These are phyloP conservation scores for Cyberlindnera nakhonratchasimensis DNA, from an alignment of 805 yeast species.

Conservation along the genomic window DNA sequence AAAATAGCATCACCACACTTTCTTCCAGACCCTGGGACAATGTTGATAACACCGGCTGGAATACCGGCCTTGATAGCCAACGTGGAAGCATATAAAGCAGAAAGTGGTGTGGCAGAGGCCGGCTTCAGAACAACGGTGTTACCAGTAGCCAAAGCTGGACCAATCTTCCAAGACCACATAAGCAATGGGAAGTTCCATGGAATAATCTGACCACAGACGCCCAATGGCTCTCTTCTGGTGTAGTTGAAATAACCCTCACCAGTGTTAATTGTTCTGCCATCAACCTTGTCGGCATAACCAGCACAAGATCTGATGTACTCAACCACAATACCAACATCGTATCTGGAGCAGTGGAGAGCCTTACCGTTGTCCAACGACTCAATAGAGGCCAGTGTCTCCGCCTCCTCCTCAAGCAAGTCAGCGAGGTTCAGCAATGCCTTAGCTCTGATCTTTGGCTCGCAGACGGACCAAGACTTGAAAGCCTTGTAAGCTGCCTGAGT, in stretches of 20 bases:
- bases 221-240: constrained; percentile 61
- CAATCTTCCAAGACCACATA: constrained; percentile 67
- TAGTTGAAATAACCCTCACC: constrained; percentile 50
- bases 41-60: constrained; percentile 62
- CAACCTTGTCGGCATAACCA: constrained; percentile 51
- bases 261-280: constrained; percentile 46
- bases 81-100: constrained; percentile 54
- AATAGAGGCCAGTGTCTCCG: constrained; percentile 46
- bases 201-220: constrained; percentile 68
- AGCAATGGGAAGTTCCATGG: constrained; percentile 74
- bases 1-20: constrained; percentile 58
- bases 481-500: constrained; percentile 68
- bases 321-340: constrained; percentile 45
- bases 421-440: constrained; percentile 43
- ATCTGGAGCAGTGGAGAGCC: constrained; percentile 44
- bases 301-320: constrained; percentile 49
- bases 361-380: constrained; percentile 56
- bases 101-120: constrained; percentile 63
- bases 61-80: constrained; percentile 56
- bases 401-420: constrained; percentile 45
- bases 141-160: constrained; percentile 67
- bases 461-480: constrained; percentile 48
- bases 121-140: constrained; percentile 61
- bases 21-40: constrained; percentile 60
- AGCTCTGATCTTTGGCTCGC: constrained; percentile 44